Conservation (phyloP, 345 rosid genomes). For the Acer yangbiense region DNA sequence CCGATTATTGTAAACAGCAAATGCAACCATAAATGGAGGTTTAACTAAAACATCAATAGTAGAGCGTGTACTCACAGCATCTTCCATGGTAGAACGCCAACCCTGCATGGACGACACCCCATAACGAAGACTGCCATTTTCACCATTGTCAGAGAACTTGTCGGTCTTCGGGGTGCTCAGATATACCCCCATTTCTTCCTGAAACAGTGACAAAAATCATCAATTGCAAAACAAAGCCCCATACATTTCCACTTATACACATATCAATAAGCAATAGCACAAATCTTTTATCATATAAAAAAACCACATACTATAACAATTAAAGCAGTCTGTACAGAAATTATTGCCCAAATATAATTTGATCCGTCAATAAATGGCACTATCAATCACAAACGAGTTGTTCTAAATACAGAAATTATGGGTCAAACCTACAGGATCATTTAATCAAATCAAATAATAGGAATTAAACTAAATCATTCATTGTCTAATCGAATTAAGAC, state of each 20-base stretch:
- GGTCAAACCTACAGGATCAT: not conserved
- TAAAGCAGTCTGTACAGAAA: no score
- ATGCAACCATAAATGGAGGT: not conserved
- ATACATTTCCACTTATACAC: no score
- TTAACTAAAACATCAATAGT: not conserved
- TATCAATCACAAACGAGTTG: no score
- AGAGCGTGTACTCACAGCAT: slow-evolving; percentile 58
- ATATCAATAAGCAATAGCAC: not conserved
- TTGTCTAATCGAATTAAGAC: no score
- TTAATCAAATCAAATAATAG: not conserved
- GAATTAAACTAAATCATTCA: not conserved
- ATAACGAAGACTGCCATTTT: slow-evolving; percentile 57
- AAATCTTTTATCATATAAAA: no score
- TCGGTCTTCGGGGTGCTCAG: slow-evolving; percentile 82
- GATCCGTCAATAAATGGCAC: no score
- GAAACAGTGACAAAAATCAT: not conserved
- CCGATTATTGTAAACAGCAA: not conserved
- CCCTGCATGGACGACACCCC: slow-evolving; percentile 91
- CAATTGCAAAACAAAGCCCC: not conserved
- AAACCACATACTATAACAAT: no score
- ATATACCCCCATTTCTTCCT: slow-evolving; percentile 68
- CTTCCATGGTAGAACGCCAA: slow-evolving; percentile 91
- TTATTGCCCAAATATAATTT: no score
- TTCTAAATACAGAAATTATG: not conserved
- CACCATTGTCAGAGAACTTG: slow-evolving; percentile 73